Evolutionary conservation across 306 rosid genomes (phyloP).

Genomic region (Corylus avellana): DNA sequence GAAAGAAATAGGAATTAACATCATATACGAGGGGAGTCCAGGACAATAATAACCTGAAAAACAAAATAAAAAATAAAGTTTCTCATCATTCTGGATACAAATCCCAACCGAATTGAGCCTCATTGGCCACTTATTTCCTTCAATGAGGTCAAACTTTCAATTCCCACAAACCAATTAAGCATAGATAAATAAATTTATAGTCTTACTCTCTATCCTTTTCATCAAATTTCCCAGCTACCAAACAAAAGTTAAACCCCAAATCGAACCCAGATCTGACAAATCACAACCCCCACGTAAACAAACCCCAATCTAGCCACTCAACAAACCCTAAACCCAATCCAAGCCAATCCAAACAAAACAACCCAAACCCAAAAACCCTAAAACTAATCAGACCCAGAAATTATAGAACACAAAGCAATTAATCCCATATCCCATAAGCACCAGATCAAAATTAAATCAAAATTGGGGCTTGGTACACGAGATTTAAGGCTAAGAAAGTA

Average conservation of each 20-base stretch:
- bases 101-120: background rate
- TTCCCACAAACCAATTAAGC: background rate
- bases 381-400: slow-evolving; percentile 23
- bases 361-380: background rate
- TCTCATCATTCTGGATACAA: background rate
- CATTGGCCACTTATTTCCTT: background rate
- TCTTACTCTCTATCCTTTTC: background rate
- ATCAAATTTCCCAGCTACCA: slow-evolving; percentile 8
- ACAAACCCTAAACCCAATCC: slow-evolving; percentile 25
- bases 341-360: slow-evolving; percentile 17
- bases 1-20: background rate
- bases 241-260: slow-evolving; percentile 15
- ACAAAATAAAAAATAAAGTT: background rate
- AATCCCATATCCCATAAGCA: background rate
- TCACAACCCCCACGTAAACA: slow-evolving; percentile 10
- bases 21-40: background rate
- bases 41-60: background rate
- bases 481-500: background rate
- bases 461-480: background rate
- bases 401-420: background rate
- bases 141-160: background rate
- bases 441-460: background rate
- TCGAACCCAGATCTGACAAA: slow-evolving; percentile 44
- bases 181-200: background rate
- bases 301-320: background rate